Base-by-base conservation (phyloP, 768 basidiomycete genomes). In the Lentinula edodes region DNA sequence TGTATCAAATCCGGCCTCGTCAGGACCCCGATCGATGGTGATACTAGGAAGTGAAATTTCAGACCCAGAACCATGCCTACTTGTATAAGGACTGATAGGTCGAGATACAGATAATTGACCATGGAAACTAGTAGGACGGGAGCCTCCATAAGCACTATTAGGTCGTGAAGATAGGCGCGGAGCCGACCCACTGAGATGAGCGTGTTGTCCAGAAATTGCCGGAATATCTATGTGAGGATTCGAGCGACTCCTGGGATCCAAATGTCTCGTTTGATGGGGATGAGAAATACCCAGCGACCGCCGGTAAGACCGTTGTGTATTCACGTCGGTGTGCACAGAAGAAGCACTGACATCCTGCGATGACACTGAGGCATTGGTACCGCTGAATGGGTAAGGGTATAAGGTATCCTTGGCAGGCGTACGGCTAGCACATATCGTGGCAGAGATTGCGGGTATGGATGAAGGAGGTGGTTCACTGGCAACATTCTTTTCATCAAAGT, bases 171-270 rank as follows among this genome's bases (percentile, higher is more conserved):
- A 54, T 3, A 35, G 16, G 10, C 38, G 53, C 3, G 53, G 23
- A 39, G 16, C 18, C 20, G 53, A 54, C 16, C 53, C 36, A 39
- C 36, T 39, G 18, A 54, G 16, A 34, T 20, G 35, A 15, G 6
- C n/a, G n/a, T 38, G 53, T 6, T n/a, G 16, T 16, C 55, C 55
- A n/a, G 41, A 56, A 20, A 43, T 39, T 13, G 39, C 20, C 2
- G 55, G 55, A 9, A 56, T 38, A 32, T 56, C 39, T 23, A 56
- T 56, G 28, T 43, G 55, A 56, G 55, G 55, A 43, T 56, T 56
- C 8, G 55, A 43, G 23, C 55, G 39, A 56, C 28, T 41, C 16
- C 55, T 28, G 41, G 7, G 8, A 45, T 38, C 32, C 18, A 43
- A 43, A 43, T 43, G n/a, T 43, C 41, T 23, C 13, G 55, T 15